Evolutionary conservation across 257 asterid genomes (phyloP), one percentile per base, ranked within the genome.

Genomic region (Jacaranda mimosifolia): DNA sequence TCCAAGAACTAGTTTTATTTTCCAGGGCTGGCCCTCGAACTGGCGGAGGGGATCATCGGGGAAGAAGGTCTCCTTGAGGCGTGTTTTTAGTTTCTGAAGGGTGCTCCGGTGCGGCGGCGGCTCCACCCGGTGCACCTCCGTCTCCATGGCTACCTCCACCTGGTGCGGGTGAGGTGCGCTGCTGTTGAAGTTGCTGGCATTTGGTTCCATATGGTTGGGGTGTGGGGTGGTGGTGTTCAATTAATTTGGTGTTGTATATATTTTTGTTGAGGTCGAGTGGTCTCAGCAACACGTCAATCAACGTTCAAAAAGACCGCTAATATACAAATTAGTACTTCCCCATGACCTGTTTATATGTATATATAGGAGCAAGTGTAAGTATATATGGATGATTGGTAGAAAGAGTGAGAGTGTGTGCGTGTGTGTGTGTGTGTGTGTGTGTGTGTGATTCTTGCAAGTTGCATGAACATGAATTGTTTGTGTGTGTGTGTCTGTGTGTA

Each of bases 11-110:
- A 81, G 65, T 77, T 80, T 85, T 3, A 64, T 70, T 73, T 75
- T 87, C n/a, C 70, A n/a, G 11, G 90, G 38, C 57, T 87, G 89
- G 1, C 93, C 93, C 72, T 90, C 83, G 87, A 93, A 93, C 79
- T 86, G 96, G 7, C 94, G 87, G 57, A 93, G 84, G 69, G 98
- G 98, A 45, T 93, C 98, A 43, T 93, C 98, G 1, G 98, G 85
- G 69, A 93, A 93, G 77, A 93, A 87, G 21, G 94, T 93, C 73
- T 93, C 98, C 74, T 90, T 91, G 35, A 93, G 91, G 15, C 91
- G 87, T 1, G 79, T 48, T 60, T 79, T 86, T 5, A 93, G 87
- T 68, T 91, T 93, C 26, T 67, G 57, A 17, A 91, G 65, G 55
- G 90, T 80, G 66, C 89, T 87, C 43, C 83, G 84, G 56, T 64